These are phyloP conservation scores for Saturnispora hagleri DNA, from an alignment of 805 yeast species.

Conservation along the genomic window DNA sequence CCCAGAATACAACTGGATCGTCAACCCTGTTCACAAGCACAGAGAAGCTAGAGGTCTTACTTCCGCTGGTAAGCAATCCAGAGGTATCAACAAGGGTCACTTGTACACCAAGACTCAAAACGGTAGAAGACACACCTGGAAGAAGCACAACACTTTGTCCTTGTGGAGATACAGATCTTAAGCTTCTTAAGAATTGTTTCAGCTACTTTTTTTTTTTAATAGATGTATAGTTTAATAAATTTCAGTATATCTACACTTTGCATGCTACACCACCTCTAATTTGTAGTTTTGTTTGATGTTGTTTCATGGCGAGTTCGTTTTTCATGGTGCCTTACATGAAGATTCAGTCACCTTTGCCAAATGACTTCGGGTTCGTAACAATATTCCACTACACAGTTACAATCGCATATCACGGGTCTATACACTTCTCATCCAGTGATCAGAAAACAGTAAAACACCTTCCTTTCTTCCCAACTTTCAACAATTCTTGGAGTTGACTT, in stretches of 20 bases:
- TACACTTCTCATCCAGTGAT: no score
- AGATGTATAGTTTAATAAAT: background rate
- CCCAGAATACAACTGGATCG: slow-evolving; percentile 99
- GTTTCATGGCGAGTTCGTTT: no score
- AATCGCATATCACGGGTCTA: no score
- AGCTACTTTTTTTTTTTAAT: background rate
- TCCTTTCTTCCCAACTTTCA: background rate
- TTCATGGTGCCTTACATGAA: no score
- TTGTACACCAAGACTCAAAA: slow-evolving; percentile 94
- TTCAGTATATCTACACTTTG: background rate
- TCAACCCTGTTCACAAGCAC: slow-evolving; percentile 99
- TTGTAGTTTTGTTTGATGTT: no score
- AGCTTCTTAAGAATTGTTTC: slow-evolving; percentile 8
- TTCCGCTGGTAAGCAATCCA: slow-evolving; percentile 94
- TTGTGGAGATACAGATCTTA: slow-evolving; percentile 99
- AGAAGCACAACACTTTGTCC: slow-evolving; percentile 96
- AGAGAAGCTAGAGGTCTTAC: slow-evolving; percentile 99
- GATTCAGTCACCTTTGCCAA: no score
- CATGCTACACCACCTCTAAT: no score
- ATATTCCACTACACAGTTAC: no score
- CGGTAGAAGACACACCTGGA: slow-evolving; percentile 99
- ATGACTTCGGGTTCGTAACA: no score
- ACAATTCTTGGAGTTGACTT: background rate
- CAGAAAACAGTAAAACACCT: no score
- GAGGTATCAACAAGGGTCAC: slow-evolving; percentile 99